Percentiles rank a stretch among this genome's conserved stretches.
These are phyloP conservation scores for Coniosporium apollinis DNA, from an alignment of 495 filamentous ascomycete species.

Conservation along the genomic window DNA sequence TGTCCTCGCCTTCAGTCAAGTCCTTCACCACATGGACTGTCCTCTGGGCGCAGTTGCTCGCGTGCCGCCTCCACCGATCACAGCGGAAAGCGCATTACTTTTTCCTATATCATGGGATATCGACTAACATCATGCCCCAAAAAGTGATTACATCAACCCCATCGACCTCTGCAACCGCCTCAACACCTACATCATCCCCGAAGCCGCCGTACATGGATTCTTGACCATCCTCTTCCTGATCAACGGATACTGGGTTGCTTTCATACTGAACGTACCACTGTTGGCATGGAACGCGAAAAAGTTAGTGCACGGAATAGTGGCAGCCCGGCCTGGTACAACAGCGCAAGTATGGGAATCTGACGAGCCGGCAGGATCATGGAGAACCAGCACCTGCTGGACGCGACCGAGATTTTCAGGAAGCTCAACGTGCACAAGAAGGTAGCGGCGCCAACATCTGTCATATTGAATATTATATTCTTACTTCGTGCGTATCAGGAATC, in stretches of 20 bases:
- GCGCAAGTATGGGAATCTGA: neutral
- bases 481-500: conserved; percentile 50
- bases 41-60: neutral
- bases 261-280: conserved; percentile 83
- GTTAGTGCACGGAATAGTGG: conserved; percentile 33
- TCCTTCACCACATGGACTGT: too few species aligned
- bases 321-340: neutral
- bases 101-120: neutral
- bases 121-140: neutral
- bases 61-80: too few species aligned
- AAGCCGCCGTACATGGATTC: conserved; percentile 93
- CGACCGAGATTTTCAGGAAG: conserved; percentile 98
- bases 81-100: too few species aligned
- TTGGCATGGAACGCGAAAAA: conserved; percentile 94
- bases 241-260: conserved; percentile 96
- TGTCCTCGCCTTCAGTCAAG: neutral
- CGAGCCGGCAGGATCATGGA: conserved; percentile 60
- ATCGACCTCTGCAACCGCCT: conserved; percentile 99
- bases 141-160: conserved; percentile 98
- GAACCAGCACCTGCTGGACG: conserved; percentile 91
- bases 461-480: neutral
- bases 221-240: conserved; percentile 88
- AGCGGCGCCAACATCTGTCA: conserved; percentile 5
- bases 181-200: conserved; percentile 98
- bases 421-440: conserved; percentile 99